Conservation (phyloP, 495 filamentous ascomycete genomes). For the Hyaloscypha variabilis region DNA sequence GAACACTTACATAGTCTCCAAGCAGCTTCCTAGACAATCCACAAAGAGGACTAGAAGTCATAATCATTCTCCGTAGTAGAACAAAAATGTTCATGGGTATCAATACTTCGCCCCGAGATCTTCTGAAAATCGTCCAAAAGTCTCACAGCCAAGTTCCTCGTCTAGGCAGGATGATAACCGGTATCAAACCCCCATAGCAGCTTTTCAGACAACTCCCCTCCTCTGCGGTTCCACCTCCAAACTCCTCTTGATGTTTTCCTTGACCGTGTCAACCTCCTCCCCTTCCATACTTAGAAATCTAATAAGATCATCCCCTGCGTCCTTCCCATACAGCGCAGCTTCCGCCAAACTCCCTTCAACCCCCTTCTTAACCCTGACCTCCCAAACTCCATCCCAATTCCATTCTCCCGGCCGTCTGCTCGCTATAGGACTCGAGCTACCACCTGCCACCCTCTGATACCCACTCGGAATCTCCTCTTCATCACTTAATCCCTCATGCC, state of each 20-base stretch:
- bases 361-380: slow-evolving; percentile 75
- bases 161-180: background rate
- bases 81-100: background rate
- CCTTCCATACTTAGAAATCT: slow-evolving; percentile 69
- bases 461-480: slow-evolving; percentile 12
- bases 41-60: no score
- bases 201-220: slow-evolving; percentile 20
- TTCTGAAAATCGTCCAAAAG: background rate
- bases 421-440: slow-evolving; percentile 18
- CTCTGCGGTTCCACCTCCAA: slow-evolving; percentile 38
- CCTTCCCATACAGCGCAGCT: slow-evolving; percentile 69
- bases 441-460: slow-evolving; percentile 16
- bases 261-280: slow-evolving; percentile 57
- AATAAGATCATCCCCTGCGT: slow-evolving; percentile 71
- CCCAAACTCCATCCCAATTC: slow-evolving; percentile 98
- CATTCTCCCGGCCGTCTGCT: slow-evolving; percentile 74
- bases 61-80: no score
- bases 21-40: no score
- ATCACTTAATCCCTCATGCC: slow-evolving; percentile 21
- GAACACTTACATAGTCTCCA: no score
- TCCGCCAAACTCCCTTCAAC: slow-evolving; percentile 78
- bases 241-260: slow-evolving; percentile 60
- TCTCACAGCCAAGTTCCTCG: background rate
- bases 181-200: background rate
- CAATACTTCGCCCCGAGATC: background rate